Percentiles rank a stretch among this genome's conserved stretches.
phyloP scores from a whole-genome alignment of 768 basidiomycete genomes.

The Cyclocybe aegerita region DNA sequence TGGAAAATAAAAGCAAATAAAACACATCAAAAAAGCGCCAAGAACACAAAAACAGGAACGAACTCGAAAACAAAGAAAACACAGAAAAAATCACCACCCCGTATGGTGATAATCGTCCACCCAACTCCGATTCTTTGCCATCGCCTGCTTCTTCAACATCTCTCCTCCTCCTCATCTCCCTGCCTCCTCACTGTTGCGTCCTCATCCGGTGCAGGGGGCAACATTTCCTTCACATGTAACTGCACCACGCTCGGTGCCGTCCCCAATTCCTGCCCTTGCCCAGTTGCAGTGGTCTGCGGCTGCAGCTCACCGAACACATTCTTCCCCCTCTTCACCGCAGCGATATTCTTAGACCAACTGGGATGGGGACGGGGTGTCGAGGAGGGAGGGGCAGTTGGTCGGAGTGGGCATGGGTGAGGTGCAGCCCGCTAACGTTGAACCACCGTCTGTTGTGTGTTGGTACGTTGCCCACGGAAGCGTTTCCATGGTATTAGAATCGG shows the following conservation, averaged over 20 bases:
- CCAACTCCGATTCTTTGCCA: slow-evolving; percentile 68
- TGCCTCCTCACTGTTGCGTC: slow-evolving; percentile 7
- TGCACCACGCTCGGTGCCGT: slow-evolving; percentile 38
- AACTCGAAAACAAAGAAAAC: slow-evolving; percentile 8
- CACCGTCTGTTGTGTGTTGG: not conserved
- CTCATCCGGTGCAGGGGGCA: slow-evolving; percentile 10
- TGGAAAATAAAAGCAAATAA: slow-evolving; percentile 6
- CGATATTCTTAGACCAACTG: too few species aligned
- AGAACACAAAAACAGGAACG: slow-evolving; percentile 7
- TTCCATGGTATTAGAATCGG: not conserved
- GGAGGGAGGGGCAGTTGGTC: too few species aligned
- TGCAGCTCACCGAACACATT: slow-evolving; percentile 6
- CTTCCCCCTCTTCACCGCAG: too few species aligned
- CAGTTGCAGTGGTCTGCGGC: slow-evolving; percentile 21
- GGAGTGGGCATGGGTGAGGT: too few species aligned
- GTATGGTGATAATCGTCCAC: slow-evolving; percentile 64
- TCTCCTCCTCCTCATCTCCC: slow-evolving; percentile 29
- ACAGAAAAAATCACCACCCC: slow-evolving; percentile 49
- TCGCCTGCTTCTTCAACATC: slow-evolving; percentile 39
- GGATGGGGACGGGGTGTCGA: too few species aligned
- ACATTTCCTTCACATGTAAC: slow-evolving; percentile 36
- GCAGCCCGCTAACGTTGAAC: too few species aligned
- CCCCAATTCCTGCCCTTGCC: not conserved
- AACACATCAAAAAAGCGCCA: slow-evolving; percentile 4
- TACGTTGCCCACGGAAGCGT: too few species aligned